phyloP scores from a whole-genome alignment of 1,284 basidiomycete species.

The Caloboletus inedulis region DNA sequence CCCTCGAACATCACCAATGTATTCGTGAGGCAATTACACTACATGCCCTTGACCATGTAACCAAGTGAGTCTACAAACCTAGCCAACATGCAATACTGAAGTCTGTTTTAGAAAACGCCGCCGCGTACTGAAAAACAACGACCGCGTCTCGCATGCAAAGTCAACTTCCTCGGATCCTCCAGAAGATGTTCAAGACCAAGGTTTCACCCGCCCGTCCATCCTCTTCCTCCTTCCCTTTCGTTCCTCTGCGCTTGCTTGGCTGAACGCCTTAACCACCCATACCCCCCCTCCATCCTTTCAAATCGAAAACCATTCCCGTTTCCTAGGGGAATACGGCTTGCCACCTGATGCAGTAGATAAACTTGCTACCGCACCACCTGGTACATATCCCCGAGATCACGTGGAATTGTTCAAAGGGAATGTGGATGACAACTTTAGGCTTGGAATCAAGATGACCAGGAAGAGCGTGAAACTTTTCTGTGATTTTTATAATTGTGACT shows the following conservation, averaged over 20 bases:
- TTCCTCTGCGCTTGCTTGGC: conserved; percentile 81
- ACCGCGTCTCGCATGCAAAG: conserved; percentile 75
- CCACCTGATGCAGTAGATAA: conserved; percentile 83
- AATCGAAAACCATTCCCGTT: conserved; percentile 84
- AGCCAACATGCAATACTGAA: conserved; percentile 8
- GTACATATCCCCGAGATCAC: conserved; percentile 87
- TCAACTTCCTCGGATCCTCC: conserved; percentile 49
- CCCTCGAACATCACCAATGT: conserved; percentile 49
- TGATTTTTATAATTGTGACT: conserved; percentile 88
- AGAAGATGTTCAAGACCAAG: conserved; percentile 89
- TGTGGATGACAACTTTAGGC: conserved; percentile 91
- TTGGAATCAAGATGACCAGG: conserved; percentile 90
- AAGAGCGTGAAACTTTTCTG: conserved; percentile 88
- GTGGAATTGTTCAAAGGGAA: conserved; percentile 96
- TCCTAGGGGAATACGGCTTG: conserved; percentile 79
- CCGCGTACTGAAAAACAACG: conserved; percentile 91
- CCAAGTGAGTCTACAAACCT: conserved; percentile 54
- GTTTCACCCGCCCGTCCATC: conserved; percentile 94
- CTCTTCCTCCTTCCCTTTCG: conserved; percentile 93
- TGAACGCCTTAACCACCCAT: conserved; percentile 63
- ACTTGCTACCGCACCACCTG: conserved; percentile 65
- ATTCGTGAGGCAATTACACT: conserved; percentile 68
- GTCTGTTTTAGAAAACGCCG: conserved; percentile 76
- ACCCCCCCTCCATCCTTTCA: conserved; percentile 70
- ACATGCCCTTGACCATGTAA: conserved; percentile 82